Evolutionary conservation across 352 stramenopile species (phyloP).

Genomic region (Pythium periplocum): DNA sequence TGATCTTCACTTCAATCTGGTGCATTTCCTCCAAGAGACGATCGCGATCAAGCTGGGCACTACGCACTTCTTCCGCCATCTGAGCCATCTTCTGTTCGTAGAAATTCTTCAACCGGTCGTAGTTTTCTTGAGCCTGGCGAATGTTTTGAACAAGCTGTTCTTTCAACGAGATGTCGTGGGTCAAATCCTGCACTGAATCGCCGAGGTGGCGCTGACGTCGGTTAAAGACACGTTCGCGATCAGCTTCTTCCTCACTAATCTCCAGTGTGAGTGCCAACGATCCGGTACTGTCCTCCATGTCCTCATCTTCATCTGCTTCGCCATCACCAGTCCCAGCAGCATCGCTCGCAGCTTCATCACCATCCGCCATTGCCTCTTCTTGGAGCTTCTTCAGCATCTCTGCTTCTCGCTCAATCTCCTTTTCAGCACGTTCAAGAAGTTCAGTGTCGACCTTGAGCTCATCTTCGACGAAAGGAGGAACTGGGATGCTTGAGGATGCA

Average conservation of each 20-base stretch:
- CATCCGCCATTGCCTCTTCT: slow-evolving; percentile 41
- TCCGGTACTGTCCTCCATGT: slow-evolving; percentile 26
- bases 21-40: slow-evolving; percentile 75
- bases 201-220: slow-evolving; percentile 72
- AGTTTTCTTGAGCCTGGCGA: slow-evolving; percentile 73
- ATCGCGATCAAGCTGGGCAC: slow-evolving; percentile 60
- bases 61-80: slow-evolving; percentile 72
- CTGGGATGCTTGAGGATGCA: slow-evolving; percentile 9
- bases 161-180: slow-evolving; percentile 82
- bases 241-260: slow-evolving; percentile 52
- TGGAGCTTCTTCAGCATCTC: slow-evolving; percentile 73
- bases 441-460: slow-evolving; percentile 59
- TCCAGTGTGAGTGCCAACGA: slow-evolving; percentile 29
- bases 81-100: slow-evolving; percentile 82
- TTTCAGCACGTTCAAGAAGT: slow-evolving; percentile 59
- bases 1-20: slow-evolving; percentile 58
- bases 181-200: slow-evolving; percentile 72
- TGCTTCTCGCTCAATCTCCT: slow-evolving; percentile 75
- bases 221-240: slow-evolving; percentile 81
- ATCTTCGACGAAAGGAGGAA: slow-evolving; percentile 29
- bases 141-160: slow-evolving; percentile 82
- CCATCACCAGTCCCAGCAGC: slow-evolving; percentile 16
- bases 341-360: slow-evolving; percentile 27
- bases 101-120: slow-evolving; percentile 75
- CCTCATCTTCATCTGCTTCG: slow-evolving; percentile 35